phyloP scores from a whole-genome alignment of 2,329 filamentous ascomycete species.

The Claviceps arundinis region DNA sequence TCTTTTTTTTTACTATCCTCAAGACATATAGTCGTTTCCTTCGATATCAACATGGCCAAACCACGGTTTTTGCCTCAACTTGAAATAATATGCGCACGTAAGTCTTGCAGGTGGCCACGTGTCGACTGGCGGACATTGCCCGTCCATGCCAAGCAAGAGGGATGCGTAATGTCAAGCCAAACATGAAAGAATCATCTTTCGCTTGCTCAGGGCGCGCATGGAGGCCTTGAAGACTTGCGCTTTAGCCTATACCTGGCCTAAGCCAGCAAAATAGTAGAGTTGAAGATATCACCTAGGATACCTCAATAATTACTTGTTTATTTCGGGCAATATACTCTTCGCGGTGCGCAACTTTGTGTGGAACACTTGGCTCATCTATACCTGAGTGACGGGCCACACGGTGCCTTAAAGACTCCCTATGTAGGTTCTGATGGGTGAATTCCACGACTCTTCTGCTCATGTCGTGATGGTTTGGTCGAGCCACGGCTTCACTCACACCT shows the following conservation, averaged over 20 bases:
- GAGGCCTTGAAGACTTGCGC: background rate
- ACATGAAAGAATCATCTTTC: background rate
- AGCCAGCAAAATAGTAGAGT: background rate
- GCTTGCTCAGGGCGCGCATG: background rate
- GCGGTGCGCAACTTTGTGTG: too few species aligned
- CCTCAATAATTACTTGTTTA: background rate
- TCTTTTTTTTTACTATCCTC: background rate
- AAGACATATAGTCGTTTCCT: background rate
- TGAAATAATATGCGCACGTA: background rate
- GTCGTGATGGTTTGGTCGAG: too few species aligned
- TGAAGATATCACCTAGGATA: background rate
- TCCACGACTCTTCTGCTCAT: too few species aligned
- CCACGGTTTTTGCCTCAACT: background rate
- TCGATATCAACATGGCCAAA: background rate
- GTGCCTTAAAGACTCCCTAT: too few species aligned
- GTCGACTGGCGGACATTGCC: background rate
- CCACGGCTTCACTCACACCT: too few species aligned
- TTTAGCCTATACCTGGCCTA: background rate
- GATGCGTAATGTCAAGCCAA: too few species aligned
- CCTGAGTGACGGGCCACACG: too few species aligned
- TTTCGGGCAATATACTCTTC: too few species aligned
- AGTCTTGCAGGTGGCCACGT: background rate
- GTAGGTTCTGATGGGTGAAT: too few species aligned
- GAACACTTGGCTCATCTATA: too few species aligned
- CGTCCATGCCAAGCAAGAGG: background rate